Evolutionary conservation across 1,139 yeast genomes (phyloP).

Genomic region (Geotrichum europaeum): DNA sequence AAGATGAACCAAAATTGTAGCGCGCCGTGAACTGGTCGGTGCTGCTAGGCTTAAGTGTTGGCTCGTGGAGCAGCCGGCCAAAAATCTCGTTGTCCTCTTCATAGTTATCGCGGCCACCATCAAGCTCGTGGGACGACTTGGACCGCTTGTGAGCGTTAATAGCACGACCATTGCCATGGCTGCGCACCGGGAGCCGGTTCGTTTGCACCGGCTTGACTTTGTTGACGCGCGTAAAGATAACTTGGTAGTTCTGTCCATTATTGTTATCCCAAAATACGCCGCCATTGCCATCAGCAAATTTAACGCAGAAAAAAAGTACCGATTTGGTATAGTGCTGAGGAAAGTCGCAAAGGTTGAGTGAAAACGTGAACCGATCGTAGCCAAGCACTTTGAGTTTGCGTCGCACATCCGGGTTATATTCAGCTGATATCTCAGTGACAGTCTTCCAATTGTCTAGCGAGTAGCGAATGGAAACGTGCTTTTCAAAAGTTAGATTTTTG

Average conservation of each 20-base stretch:
- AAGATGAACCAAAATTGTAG: slow-evolving; percentile 38
- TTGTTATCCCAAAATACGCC: slow-evolving; percentile 69
- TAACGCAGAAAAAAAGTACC: slow-evolving; percentile 49
- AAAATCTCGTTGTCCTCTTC: slow-evolving; percentile 13
- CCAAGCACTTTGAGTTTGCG: slow-evolving; percentile 35
- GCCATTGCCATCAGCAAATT: slow-evolving; percentile 45
- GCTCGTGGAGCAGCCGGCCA: not conserved
- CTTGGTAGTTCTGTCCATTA: slow-evolving; percentile 48
- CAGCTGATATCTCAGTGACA: slow-evolving; percentile 61
- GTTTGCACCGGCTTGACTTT: slow-evolving; percentile 10
- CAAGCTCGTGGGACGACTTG: slow-evolving; percentile 12
- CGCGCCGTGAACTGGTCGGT: slow-evolving; percentile 29
- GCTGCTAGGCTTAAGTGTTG: not conserved
- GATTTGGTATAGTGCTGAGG: slow-evolving; percentile 32
- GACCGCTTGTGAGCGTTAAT: not conserved
- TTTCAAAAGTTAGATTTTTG: slow-evolving; percentile 59
- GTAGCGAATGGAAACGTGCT: slow-evolving; percentile 56
- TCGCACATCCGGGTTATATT: slow-evolving; percentile 56
- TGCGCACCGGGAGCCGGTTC: slow-evolving; percentile 2
- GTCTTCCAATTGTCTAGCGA: slow-evolving; percentile 71
- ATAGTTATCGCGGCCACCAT: slow-evolving; percentile 8
- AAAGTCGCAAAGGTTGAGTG: slow-evolving; percentile 37
- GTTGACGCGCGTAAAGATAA: slow-evolving; percentile 39
- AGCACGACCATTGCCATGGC: slow-evolving; percentile 4
- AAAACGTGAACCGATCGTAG: slow-evolving; percentile 43